Base-by-base conservation (phyloP, 1,139 yeast species). In the Suhomyces panamericanus region DNA sequence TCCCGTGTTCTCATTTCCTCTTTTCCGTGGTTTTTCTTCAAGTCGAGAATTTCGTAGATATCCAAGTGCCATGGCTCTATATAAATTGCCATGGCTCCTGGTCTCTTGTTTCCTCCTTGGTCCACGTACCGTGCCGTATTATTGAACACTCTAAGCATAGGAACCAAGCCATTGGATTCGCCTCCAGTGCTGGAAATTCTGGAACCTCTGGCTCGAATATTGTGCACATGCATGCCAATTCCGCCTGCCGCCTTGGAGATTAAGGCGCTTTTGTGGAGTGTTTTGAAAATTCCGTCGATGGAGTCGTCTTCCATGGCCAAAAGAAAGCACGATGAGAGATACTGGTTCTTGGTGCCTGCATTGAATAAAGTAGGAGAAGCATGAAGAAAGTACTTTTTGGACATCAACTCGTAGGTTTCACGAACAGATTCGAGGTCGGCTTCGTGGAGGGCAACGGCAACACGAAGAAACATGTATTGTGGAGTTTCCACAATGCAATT, bases 31-130 rank as follows among this genome's bases (percentile, higher is more conserved):
- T 87, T 88, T 70, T 88, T 88, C 67, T 95, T 81, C 55, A 88
- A 79, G 55, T 88, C 95, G 45, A 88, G 72, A 61, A 88, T 85
- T 49, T 87, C 96, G 62, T 87, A 84, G 46, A 88, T 78, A 62
- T 88, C 96, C 20, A 88, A 80, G 60, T 88, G 96, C 96, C 96
- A 88, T 54, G 96, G 96, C 69, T 88, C 96, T 47, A 88, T 73
- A 66, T 88, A 88, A 46, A 88, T 70, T 35, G 96, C 96, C 65
- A 88, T 86, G 12, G 96, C 96, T 60, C 96, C 96, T 2, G 96
- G 96, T 62, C 96, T 81, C 67, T 89, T 89, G 73, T 88, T 88
- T 57, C 96, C 96, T 63, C 96, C 96, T 72, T 88, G 96, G 59
- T 88, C 96, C 41, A 88, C 96, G 58, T 88, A 88, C 62, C 96